Conservation (phyloP, 495 filamentous ascomycete species). For the Staphylotrichum longicolle region DNA sequence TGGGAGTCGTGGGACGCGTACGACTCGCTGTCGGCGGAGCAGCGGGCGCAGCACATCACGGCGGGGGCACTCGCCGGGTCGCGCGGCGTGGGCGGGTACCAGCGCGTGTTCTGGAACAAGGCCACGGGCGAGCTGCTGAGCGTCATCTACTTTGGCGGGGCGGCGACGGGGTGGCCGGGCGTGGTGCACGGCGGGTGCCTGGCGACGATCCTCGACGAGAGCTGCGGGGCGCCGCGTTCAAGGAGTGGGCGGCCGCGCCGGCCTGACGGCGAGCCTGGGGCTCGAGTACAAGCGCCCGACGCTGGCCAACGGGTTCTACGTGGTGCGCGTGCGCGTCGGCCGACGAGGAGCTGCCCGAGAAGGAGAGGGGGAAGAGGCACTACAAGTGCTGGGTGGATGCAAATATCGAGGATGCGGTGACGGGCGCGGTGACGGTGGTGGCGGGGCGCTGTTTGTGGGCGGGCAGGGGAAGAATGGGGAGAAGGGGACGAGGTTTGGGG, state of each 20-base stretch:
- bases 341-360: constrained; percentile 31
- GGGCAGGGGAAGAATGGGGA: constrained; percentile 7
- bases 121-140: constrained; percentile 42
- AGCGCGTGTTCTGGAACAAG: constrained; percentile 47
- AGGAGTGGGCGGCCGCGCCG: constrained; percentile 43
- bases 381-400: constrained; percentile 60
- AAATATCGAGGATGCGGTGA: constrained; percentile 38
- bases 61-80: constrained; percentile 45
- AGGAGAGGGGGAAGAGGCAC: constrained; percentile 49
- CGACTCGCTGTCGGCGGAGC: constrained; percentile 43
- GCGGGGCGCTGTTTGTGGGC: constrained; percentile 60
- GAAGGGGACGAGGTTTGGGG: background rate
- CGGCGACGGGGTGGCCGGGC: constrained; percentile 68
- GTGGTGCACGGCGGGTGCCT: constrained; percentile 73
- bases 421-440: constrained; percentile 52
- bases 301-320: constrained; percentile 59
- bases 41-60: constrained; percentile 40
- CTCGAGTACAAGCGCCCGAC: constrained; percentile 61
- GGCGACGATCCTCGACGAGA: constrained; percentile 71
- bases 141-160: constrained; percentile 63
- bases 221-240: constrained; percentile 53
- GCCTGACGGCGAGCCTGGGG: constrained; percentile 64
- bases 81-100: constrained; percentile 48
- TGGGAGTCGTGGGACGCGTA: constrained; percentile 56
- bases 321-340: constrained; percentile 53